Evolutionary conservation across 306 rosid genomes (phyloP), one percentile per base, ranked within the genome.

Genomic region (Castanospermum australe): DNA sequence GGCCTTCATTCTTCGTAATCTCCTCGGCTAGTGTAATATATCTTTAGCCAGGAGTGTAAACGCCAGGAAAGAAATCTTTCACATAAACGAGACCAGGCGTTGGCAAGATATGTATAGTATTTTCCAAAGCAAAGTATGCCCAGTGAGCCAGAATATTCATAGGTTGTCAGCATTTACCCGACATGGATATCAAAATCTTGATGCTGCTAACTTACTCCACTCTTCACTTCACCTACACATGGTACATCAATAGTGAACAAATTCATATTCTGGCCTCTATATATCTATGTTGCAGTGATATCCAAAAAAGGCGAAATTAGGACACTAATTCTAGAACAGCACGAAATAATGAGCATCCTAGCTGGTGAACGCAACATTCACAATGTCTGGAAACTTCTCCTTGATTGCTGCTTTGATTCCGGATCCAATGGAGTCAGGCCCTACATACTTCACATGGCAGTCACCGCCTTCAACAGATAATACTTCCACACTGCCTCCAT

Each of bases 371-470:
- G 83, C 83, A 56, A 93, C 97, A 83, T 90, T 89, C 77, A 84
- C 84, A 42, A 93, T 84, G 59, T 96, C 97, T 4, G 98, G 92
- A 79, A 93, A 93, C 86, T 79, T 93, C 88, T 95, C 99, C 66
- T 93, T 93, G 73, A 93, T 93, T 0, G 99, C 96, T 14, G 99
- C 99, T 88, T 85, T 91, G 75, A 93, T 79, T 67, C 99, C 97
- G 24, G 98, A 85, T 47, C 96, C 99, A 71, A 93, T 95, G 18
- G 99, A 93, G 14, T 90, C 93, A 11, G 97, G 97, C 9, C 98
- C 99, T 69, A 81, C 79, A 57, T 95, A 93, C 39, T 86, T 86
- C 6, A 93, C 96, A 3, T 45, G 77, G 79, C 98, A 95, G 17
- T 90, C 89, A 10, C 80, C 92, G 0, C 88, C 92, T 80, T 85